These are phyloP conservation scores for Priceomyces melissophilus DNA, from an alignment of 805 yeast genomes.

Conservation along the genomic window DNA sequence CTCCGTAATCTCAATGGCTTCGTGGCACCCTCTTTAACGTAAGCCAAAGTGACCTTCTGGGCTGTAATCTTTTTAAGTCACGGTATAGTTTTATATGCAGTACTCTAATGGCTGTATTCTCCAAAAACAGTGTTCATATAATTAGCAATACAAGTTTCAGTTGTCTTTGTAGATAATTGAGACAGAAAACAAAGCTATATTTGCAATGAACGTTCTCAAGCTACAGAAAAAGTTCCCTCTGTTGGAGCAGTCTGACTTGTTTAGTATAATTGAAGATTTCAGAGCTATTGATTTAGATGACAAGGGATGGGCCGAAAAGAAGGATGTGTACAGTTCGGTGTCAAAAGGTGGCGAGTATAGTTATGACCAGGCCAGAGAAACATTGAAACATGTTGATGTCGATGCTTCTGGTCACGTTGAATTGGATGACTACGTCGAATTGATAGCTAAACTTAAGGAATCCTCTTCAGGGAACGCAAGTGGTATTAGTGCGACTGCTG, in stretches of 20 bases:
- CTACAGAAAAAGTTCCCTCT: slow-evolving; percentile 77
- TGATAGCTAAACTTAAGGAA: slow-evolving; percentile 77
- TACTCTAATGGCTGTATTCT: background rate
- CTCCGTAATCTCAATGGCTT: too few species aligned
- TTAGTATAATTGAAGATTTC: slow-evolving; percentile 81
- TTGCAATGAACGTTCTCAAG: slow-evolving; percentile 39
- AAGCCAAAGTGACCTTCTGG: too few species aligned
- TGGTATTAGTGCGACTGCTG: slow-evolving; percentile 17
- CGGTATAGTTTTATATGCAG: slow-evolving; percentile 1
- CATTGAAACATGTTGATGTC: slow-evolving; percentile 83
- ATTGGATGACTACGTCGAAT: slow-evolving; percentile 85
- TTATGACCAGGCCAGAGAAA: slow-evolving; percentile 91
- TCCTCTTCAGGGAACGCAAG: slow-evolving; percentile 15
- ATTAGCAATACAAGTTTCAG: background rate
- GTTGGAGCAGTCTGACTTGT: slow-evolving; percentile 81
- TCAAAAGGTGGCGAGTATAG: slow-evolving; percentile 75
- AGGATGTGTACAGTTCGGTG: slow-evolving; percentile 79
- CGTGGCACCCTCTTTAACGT: too few species aligned
- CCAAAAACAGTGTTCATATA: background rate
- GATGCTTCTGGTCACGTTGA: slow-evolving; percentile 98
- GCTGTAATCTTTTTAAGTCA: background rate
- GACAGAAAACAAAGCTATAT: background rate
- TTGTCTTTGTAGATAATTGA: background rate
- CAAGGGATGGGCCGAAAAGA: slow-evolving; percentile 92
- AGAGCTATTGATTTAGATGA: slow-evolving; percentile 83